Conservation (phyloP, 257 asterid species). For the Plantago major region DNA sequence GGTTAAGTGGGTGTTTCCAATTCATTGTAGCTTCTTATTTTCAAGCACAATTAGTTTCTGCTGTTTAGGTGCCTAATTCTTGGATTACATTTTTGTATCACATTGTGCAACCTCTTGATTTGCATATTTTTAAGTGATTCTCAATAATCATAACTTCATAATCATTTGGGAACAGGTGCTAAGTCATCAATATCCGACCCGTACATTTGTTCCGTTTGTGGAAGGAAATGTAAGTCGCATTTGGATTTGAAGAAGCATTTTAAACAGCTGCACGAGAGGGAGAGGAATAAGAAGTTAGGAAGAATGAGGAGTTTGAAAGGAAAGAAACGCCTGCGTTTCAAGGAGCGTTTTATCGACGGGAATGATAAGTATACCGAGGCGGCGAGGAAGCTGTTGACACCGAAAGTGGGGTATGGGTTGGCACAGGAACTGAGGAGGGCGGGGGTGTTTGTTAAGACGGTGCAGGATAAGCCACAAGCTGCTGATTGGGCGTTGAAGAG, state of each 20-base stretch:
- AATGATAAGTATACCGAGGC: slow-evolving; percentile 77
- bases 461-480: slow-evolving; percentile 90
- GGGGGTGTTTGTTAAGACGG: slow-evolving; percentile 84
- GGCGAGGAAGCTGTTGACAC: slow-evolving; percentile 53
- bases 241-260: slow-evolving; percentile 82
- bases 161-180: too few relatives aligned
- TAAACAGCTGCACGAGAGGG: slow-evolving; percentile 74
- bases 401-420: slow-evolving; percentile 73
- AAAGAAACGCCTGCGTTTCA: slow-evolving; percentile 72
- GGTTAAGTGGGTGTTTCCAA: too few relatives aligned
- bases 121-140: too few relatives aligned
- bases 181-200: slow-evolving; percentile 24
- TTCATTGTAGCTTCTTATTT: too few relatives aligned
- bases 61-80: too few relatives aligned
- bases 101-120: too few relatives aligned
- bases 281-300: slow-evolving; percentile 72
- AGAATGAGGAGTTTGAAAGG: slow-evolving; percentile 82
- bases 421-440: slow-evolving; percentile 82
- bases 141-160: too few relatives aligned
- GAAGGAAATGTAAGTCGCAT: slow-evolving; percentile 66
- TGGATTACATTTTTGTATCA: too few relatives aligned
- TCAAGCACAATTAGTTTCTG: too few relatives aligned
- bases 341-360: slow-evolving; percentile 67
- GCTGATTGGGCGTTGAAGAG: slow-evolving; percentile 96
- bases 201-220: slow-evolving; percentile 79